Percentiles rank a stretch among this genome's conserved stretches.
Conservation (phyloP, 805 yeast species). For the Starmerella roubikii region DNA sequence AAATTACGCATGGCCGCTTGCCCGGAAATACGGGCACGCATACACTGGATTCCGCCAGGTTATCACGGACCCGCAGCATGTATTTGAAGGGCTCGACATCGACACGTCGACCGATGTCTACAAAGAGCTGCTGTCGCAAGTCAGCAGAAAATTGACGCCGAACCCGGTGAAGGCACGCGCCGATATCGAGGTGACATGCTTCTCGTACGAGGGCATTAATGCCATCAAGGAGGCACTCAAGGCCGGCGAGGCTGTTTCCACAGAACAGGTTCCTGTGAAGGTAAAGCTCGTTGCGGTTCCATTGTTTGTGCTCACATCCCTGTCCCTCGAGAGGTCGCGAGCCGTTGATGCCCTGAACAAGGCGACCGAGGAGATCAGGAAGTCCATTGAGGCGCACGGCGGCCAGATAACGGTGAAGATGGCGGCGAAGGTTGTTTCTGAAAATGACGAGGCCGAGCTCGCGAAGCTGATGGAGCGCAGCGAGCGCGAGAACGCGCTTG, state of each 20-base stretch:
- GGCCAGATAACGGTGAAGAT: conserved; percentile 86
- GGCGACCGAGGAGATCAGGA: conserved; percentile 66
- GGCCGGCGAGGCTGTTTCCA: conserved; percentile 73
- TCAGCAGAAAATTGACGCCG: conserved; percentile 88
- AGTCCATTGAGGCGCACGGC: conserved; percentile 55
- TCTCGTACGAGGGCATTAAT: conserved; percentile 93
- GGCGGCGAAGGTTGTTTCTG: conserved; percentile 99
- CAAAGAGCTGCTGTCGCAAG: conserved; percentile 75
- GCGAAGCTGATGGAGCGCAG: conserved; percentile 89
- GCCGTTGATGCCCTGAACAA: conserved; percentile 68
- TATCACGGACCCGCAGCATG: conserved; percentile 72
- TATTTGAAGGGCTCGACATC: conserved; percentile 59
- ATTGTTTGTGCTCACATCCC: conserved; percentile 81
- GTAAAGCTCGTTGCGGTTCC: conserved; percentile 97
- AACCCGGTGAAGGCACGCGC: conserved; percentile 97
- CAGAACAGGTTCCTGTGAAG: conserved; percentile 77
- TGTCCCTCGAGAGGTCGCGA: conserved; percentile 77
- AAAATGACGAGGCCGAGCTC: conserved; percentile 94
- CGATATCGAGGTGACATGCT: conserved; percentile 96
- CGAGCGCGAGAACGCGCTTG: conserved; percentile 76
- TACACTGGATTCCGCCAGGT: conserved; percentile 95
- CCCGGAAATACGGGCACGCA: conserved; percentile 90
- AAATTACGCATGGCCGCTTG: conserved; percentile 93
- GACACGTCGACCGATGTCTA: conserved; percentile 63
- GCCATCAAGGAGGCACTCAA: conserved; percentile 83